Evolutionary conservation across 1,139 yeast species (phyloP), one percentile per base, ranked within the genome.

Genomic region (Yamadazyma kanchanaburiensis): DNA sequence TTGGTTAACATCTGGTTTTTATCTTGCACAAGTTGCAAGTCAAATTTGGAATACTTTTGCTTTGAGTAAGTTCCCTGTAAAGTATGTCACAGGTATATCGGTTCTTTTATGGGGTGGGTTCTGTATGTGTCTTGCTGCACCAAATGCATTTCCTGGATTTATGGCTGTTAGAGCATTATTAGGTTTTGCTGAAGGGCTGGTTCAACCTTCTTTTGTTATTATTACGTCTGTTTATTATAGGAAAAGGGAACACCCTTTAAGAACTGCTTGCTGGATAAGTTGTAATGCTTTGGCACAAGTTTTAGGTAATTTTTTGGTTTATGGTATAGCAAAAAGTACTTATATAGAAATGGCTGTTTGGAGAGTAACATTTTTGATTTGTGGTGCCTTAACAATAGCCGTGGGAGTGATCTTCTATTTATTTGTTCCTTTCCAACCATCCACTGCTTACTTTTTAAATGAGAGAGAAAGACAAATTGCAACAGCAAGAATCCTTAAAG

Each of bases 1-100:
- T 13, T 74, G 78, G 77, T 60, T 62, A n/a, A 78, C 76, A 24
- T 57, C 74, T n/a, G 60, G 75, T 1, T 74, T 74, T 39, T 74
- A 74, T 45, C 45, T 73, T 21, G 78, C 77, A 6, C 70, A 70
- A 34, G 46, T 73, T 31, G 47, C 51, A 13, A 69, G 67, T 45
- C 73, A 65, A 39, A 56, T 61, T 33, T 73, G 74, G 6, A 67
- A 72, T 2, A 58, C 56, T 21, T 39, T 53, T 27, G 32, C 66
- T 4, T 41, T 69, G 26, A 74, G 69, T 40, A 35, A 40, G 17
- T 48, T 53, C 23, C 55, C 58, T 4, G 49, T 52, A n/a, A n/a
- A n/a, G n/a, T n/a, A n/a, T n/a, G n/a, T 8, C 49, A 51, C 1
- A 48, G 44, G 16, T 44, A 51, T 2, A 42, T 46, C 10, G 38